Evolutionary conservation across 768 basidiomycete species (phyloP), one percentile per base, ranked within the genome.

Genomic region (Phanerochaete sordida): DNA sequence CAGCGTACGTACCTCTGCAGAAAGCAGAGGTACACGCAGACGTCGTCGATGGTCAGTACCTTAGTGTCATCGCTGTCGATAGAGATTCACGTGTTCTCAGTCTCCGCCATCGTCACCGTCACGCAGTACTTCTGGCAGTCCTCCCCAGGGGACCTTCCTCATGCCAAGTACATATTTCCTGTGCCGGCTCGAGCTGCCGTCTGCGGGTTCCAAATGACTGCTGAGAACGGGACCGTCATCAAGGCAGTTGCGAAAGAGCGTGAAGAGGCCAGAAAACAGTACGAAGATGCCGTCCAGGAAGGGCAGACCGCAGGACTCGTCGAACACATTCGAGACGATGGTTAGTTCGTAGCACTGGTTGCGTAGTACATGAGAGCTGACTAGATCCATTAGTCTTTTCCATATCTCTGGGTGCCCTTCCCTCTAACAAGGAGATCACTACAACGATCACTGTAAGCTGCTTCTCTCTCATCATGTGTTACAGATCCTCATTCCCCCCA

Each of bases 111-210:
- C 2, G 55, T 61, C 4, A 56, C 60, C 4, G 2, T 61, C 7
- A 61, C 60, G n/a, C 61, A 62, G 39, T 1, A 30, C 1, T 58
- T 62, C 44, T 58, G 31, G 43, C 30, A 57, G 48, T 58, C 9
- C 50, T 45, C 31, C 2, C 21, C 35, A 16, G 37, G 28, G 5
- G 15, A 21, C 2, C 31, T 83, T 80, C 0, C 65, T 67, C 45
- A 70, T 76, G 81, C 80, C 21, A 75, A 79, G 31, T 87, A 85
- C 66, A 74, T 77, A 35, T 86, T 87, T 62, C 84, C 85, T 8
- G 76, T 86, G 6, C 85, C 85, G 0, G 81, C 78, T 0, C 74
- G 72, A 31, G 80, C 80, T 0, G 83, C 82, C 0, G 75, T 85
- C 8, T 84, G 82, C 59, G 77, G 76, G 0, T 87, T 87, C 62